phyloP scores from a whole-genome alignment of 1,284 basidiomycete species.

The Ganoderma resinaceum region DNA sequence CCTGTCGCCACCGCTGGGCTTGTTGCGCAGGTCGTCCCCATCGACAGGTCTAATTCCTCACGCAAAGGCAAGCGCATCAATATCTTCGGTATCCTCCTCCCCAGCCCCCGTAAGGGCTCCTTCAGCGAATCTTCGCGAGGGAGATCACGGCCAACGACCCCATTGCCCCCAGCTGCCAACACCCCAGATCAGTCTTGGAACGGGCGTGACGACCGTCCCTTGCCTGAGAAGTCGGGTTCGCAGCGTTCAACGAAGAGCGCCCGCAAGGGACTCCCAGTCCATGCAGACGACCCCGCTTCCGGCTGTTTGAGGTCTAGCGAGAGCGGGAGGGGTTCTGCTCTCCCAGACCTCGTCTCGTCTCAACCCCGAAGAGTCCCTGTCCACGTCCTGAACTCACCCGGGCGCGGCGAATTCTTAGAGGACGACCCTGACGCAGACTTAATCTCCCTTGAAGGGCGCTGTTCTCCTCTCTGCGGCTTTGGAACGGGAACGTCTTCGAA shows the following conservation, averaged over 20 bases:
- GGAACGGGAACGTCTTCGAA: constrained; percentile 33
- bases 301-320: constrained; percentile 26
- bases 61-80: constrained; percentile 39
- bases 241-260: constrained; percentile 27
- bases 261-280: constrained; percentile 23
- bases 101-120: constrained; percentile 35
- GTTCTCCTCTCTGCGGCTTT: constrained; percentile 41
- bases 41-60: constrained; percentile 31
- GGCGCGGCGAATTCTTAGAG: constrained; percentile 30
- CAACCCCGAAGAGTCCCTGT: constrained; percentile 31
- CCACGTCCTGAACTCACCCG: constrained; percentile 35
- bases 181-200: constrained; percentile 20
- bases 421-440: constrained; percentile 31
- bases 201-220: constrained; percentile 28
- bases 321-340: constrained; percentile 24
- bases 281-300: constrained; percentile 19
- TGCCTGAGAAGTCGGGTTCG: constrained; percentile 37
- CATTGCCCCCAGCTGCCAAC: constrained; percentile 25
- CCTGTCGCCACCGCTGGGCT: constrained; percentile 27
- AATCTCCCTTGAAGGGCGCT: constrained; percentile 36
- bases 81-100: constrained; percentile 40
- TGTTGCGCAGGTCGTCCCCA: constrained; percentile 29
- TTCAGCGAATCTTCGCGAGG: constrained; percentile 33
- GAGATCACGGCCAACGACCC: constrained; percentile 33
- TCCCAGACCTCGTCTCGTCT: constrained; percentile 28